phyloP scores from a whole-genome alignment of 495 filamentous ascomycete genomes.

The Aspergillus affinis region DNA sequence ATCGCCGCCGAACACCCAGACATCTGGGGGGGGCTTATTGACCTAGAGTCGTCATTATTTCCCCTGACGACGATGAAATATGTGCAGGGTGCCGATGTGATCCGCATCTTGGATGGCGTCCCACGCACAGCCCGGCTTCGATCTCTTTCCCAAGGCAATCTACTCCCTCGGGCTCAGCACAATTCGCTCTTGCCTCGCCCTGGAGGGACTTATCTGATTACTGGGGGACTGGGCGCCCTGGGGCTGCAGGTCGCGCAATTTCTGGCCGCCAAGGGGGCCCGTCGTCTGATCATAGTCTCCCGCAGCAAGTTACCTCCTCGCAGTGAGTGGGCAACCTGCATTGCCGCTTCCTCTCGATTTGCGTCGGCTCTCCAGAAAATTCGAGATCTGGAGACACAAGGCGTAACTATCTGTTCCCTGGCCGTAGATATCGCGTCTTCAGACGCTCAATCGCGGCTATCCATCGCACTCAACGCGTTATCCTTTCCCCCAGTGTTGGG shows the following conservation, averaged over 20 bases:
- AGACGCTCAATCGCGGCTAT: conserved; percentile 16
- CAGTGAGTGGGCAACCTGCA: conserved; percentile 14
- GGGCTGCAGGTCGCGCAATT: conserved; percentile 34
- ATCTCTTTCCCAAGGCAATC: conserved; percentile 20
- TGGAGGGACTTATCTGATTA: conserved; percentile 38
- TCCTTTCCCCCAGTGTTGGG: conserved; percentile 35
- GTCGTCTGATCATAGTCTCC: conserved; percentile 36
- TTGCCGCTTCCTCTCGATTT: neutral
- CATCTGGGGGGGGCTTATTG: conserved; percentile 35
- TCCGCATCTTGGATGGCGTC: conserved; percentile 44
- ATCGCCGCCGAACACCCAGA: conserved; percentile 36
- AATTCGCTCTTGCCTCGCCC: conserved; percentile 14
- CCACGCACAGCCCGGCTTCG: conserved; percentile 29
- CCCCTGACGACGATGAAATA: conserved; percentile 31
- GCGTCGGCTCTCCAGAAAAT: conserved; percentile 18
- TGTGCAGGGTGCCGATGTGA: conserved; percentile 33
- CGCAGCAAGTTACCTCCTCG: conserved; percentile 32
- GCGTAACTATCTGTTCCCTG: conserved; percentile 25
- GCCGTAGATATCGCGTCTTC: conserved; percentile 25
- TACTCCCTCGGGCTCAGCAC: conserved; percentile 17
- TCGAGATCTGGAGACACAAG: conserved; percentile 23
- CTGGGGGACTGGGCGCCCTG: conserved; percentile 42
- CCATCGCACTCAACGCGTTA: conserved; percentile 20
- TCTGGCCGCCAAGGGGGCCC: conserved; percentile 38
- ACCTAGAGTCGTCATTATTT: conserved; percentile 22